Base-by-base conservation (phyloP, 257 asterid genomes). In the Lycium ferocissimum region DNA sequence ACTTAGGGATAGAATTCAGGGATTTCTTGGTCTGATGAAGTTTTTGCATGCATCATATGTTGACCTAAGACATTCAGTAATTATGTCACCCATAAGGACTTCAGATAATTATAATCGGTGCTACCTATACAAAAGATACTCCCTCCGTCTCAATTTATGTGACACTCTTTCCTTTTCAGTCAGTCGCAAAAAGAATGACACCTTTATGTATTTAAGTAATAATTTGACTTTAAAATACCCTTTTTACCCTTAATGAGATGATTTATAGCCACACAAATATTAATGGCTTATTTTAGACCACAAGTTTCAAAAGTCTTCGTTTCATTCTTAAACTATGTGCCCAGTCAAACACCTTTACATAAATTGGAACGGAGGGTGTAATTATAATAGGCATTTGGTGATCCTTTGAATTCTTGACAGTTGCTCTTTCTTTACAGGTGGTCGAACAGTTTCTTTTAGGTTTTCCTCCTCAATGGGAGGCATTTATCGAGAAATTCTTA, bases 401-500 rank as follows among this genome's bases (percentile, higher is more conserved):
- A 12, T 57, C 54, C 79, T 66, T 49, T 47, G 5, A 51, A 9
- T 65, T 82, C 53, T 63, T 66, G 53, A 18, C 63, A 17, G 35
- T 47, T 35, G 17, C 7, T 26, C 53, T 65, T 51, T 82, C 65
- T 14, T 49, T 15, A 4, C 91, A 95, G 99, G 93, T 93, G 40
- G 89, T 75, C 45, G 47, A 89, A 82, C 92, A 91, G 91, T 95
- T 95, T 86, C 43, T 86, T 82, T 85, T 89, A 45, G 98, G 98
- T 47, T 95, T 95, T 89, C 99, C 99, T 57, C 85, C 91, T 22
- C 80, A 85, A 85, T 95, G 99, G 98, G 93, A 94, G 92, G 89
- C 71, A 80, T 91, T 80, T 79, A 90, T 87, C 69, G 88, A 87
- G 65, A 88, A 86, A 53, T 86, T 81, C 87, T 65, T 84, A 67